Conservation (phyloP, 2,329 filamentous ascomycete species). For the Aureobasidium sp. region DNA sequence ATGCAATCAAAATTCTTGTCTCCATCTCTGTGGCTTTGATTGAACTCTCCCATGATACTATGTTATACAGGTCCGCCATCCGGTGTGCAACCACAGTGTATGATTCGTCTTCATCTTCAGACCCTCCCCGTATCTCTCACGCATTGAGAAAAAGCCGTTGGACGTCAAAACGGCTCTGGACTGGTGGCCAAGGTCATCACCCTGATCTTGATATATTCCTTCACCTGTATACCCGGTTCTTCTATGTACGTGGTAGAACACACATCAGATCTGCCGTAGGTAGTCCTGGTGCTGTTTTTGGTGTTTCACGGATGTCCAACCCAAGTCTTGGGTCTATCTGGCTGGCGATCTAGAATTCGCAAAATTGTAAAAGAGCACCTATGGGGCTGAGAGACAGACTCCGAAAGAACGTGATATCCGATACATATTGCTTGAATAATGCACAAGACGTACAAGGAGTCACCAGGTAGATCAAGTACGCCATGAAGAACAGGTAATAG, state of each 20-base stretch:
- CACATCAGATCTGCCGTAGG: not conserved
- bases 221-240: not conserved
- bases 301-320: no score
- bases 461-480: not conserved
- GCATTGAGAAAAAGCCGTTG: not conserved
- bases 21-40: not conserved
- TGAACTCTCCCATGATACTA: no score
- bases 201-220: not conserved
- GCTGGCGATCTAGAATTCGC: not conserved
- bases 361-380: no score
- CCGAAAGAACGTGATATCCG: no score
- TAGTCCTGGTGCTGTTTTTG: not conserved
- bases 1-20: not conserved
- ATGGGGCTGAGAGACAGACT: no score
- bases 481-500: not conserved
- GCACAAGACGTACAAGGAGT: rapidly evolving
- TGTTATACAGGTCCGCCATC: no score
- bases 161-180: not conserved
- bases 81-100: no score
- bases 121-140: not conserved
- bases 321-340: no score
- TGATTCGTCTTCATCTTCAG: no score
- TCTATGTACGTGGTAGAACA: not conserved
- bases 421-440: not conserved
- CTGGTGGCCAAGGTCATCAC: not conserved